These are phyloP conservation scores for Leptoxyphium fumago DNA, from an alignment of 2,329 filamentous ascomycete genomes.

Conservation along the genomic window DNA sequence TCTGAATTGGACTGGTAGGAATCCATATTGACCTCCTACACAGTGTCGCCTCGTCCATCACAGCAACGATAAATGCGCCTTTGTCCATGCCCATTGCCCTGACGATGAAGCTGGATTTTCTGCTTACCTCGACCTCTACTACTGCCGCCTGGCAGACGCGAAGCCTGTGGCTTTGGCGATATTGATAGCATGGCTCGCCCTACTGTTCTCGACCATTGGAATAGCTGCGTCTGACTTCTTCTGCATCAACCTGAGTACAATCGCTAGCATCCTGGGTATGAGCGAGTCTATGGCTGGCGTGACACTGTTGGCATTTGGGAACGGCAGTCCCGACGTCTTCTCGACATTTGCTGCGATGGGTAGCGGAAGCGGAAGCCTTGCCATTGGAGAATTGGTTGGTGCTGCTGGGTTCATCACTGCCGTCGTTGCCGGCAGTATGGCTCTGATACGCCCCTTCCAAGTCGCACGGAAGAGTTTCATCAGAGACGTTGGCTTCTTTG, in stretches of 20 bases:
- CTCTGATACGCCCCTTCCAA: slow-evolving; percentile 83
- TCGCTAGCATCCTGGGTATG: slow-evolving; percentile 75
- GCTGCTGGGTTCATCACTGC: slow-evolving; percentile 93
- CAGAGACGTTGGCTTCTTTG: slow-evolving; percentile 84
- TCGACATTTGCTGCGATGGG: slow-evolving; percentile 97
- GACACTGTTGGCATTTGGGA: slow-evolving; percentile 91
- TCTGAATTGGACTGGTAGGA: too few relatives aligned
- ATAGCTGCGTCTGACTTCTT: slow-evolving; percentile 98
- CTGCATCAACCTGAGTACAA: slow-evolving; percentile 89
- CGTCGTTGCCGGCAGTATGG: slow-evolving; percentile 95
- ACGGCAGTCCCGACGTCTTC: slow-evolving; percentile 95
- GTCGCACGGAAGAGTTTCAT: slow-evolving; percentile 83
- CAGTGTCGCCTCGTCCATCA: slow-evolving; percentile 69
- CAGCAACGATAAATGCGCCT: slow-evolving; percentile 70
- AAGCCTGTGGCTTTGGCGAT: slow-evolving; percentile 67
- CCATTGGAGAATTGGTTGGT: slow-evolving; percentile 85
- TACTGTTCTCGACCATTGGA: slow-evolving; percentile 92
- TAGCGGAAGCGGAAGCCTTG: slow-evolving; percentile 92
- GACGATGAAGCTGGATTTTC: slow-evolving; percentile 84
- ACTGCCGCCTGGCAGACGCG: slow-evolving; percentile 56
- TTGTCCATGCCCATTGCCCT: slow-evolving; percentile 64
- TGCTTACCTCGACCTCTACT: slow-evolving; percentile 81
- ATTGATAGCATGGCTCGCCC: slow-evolving; percentile 66
- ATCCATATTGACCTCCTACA: neutral
- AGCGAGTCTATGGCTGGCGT: slow-evolving; percentile 94